Evolutionary conservation across 257 asterid genomes (phyloP), one percentile per base, ranked within the genome.

Genomic region (Eucommia ulmoides): DNA sequence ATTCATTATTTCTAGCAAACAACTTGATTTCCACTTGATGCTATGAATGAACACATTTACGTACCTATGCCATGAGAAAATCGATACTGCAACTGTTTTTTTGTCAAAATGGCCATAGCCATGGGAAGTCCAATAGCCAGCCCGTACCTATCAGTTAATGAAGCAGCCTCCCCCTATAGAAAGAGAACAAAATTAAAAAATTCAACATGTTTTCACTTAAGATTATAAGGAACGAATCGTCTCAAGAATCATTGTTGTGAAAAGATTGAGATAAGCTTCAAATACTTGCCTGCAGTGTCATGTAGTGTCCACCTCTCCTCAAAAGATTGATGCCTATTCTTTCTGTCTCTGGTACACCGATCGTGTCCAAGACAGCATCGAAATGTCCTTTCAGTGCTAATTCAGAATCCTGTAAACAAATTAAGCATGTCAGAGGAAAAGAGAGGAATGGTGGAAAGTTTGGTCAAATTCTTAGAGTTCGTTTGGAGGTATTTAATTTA

Each of bases 281-380:
- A 23, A 45, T 17, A 19, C 48, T 41, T 68, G 83, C 97, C 97
- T 88, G 97, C 75, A 91, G 53, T 21, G 97, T 91, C 99, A 91
- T 86, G 74, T 91, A 91, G 60, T 83, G 84, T 23, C 99, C 99
- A 33, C 96, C 95, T 79, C 78, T 86, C 81, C 62, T 86, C 74
- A 91, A 73, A 65, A 81, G 80, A 71, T 68, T 74, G 51, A 83
- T 65, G 33, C 89, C 82, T 26, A 75, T 63, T 63, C 70, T 86
- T 69, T 91, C 99, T 1, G 94, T 86, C 74, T 91, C 96, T 1
- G 81, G 83, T 47, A 64, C 67, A 19, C 99, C 99, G 54, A 91
- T 74, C 24, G 99, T 91, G 69, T 91, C 99, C 54, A 91, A 59
- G 33, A 91, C 89, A 26, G 97, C 97, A 77, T 91, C 97, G 54